These are phyloP conservation scores for Stachybotrys echinatus DNA, from an alignment of 2,329 filamentous ascomycete species.

Conservation along the genomic window DNA sequence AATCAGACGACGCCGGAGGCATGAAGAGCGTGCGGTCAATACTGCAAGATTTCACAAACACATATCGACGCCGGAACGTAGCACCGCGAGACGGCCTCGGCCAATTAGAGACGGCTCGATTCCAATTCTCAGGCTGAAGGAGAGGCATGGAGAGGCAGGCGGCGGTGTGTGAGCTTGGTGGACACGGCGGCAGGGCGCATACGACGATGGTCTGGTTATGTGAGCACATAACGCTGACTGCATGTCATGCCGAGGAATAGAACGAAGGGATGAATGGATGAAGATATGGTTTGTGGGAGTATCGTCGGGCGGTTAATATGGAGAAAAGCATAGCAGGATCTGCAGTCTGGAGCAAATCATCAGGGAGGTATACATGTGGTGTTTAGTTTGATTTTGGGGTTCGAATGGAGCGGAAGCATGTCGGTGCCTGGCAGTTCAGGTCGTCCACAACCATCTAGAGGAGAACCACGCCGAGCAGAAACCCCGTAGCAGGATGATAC, in stretches of 20 bases:
- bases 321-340: neutral
- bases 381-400: no score
- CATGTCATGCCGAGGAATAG: no score
- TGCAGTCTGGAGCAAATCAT: neutral
- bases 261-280: neutral
- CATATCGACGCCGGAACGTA: slow-evolving; percentile 87
- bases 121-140: slow-evolving; percentile 61
- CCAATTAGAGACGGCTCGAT: slow-evolving; percentile 77
- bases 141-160: neutral
- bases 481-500: no score
- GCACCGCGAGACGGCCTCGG: slow-evolving; percentile 91
- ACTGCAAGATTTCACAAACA: slow-evolving; percentile 94
- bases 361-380: slow-evolving; percentile 6
- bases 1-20: slow-evolving; percentile 53
- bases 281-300: neutral
- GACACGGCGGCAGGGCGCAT: neutral
- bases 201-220: no score
- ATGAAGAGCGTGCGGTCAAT: slow-evolving; percentile 75
- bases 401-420: no score
- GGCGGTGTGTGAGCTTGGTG: neutral
- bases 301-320: neutral
- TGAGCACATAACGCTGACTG: no score
- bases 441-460: no score
- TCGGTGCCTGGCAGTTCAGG: no score
- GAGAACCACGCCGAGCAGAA: no score